Evolutionary conservation across 2,329 filamentous ascomycete genomes (phyloP), one percentile per base, ranked within the genome.

Genomic region (Trichoderma guizhouense): DNA sequence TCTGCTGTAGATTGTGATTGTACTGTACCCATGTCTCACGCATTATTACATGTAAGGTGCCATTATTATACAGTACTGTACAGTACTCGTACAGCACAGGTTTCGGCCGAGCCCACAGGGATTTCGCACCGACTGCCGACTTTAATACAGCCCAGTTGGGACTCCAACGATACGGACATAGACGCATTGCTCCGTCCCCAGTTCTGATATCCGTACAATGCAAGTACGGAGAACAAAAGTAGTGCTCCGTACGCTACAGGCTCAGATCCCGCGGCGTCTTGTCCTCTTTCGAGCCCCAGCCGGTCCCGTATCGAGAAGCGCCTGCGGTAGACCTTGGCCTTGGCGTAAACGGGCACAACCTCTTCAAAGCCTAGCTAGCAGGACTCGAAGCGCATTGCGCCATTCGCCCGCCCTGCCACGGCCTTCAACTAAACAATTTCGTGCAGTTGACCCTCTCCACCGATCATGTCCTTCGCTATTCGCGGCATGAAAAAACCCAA

Each of bases 401-500:
- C 60, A 70, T 70, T 70, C 68, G 32, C 24, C 47, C 28, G 57
- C 65, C 58, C 57, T 28, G 26, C 55, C 66, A 69, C 30, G 24
- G 21, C 26, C 39, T 30, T 43, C 28, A 30, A 28, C 58, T 43
- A 55, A 70, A 21, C 60, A 43, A 43, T 70, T 64, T 64, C 58
- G 60, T 60, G 68, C 58, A 43, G 43, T 36, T 34, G 55, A 34
- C 53, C 36, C 58, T 55, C 60, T 55, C 58, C 60, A 32, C 47
- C 68, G 26, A 69, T 62, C 67, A 39, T 51, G 67, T 51, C 61
- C 53, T 68, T 68, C 70, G 70, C 70, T 68, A 65, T 55, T 72
- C 70, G 70, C 63, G 70, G 64, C 55, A 68, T 61, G 60, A 28
- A 62, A 72, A 62, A 68, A 72, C 34, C 62, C 55, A 61, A 51